Evolutionary conservation across 441 rosid genomes (phyloP), one percentile per base, ranked within the genome.

Genomic region (Bocquillonia castaneifolia): DNA sequence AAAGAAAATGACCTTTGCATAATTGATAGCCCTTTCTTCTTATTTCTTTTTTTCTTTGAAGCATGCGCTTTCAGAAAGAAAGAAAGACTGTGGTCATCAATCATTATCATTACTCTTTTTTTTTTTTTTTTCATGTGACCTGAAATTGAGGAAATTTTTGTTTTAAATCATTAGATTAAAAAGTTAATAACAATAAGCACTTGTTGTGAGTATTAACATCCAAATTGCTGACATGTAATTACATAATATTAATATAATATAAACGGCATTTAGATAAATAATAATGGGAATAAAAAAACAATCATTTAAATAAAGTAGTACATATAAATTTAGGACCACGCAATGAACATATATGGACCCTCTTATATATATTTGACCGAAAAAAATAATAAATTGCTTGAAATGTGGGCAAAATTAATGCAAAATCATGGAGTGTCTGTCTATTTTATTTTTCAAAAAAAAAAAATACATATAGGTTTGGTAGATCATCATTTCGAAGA

Each of bases 31-130:
- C 34, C 39, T 47, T 29, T 10, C 37, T 22, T 53, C 57, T n/a
- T n/a, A 22, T 70, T 42, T 32, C 45, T 67, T 25, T 60, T 51
- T 70, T 73, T 63, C 71, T 53, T 36, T 68, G 75, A 63, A 62
- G 83, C 88, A 84, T 76, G 88, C 86, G 84, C 71, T 66, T 76
- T 77, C 77, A 58, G 65, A 69, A 59, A 36, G 28, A 47, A 68
- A 70, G 57, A 66, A 70, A 60, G 36, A 50, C 64, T 72, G 52
- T n/a, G 20, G 70, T 64, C 28, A 23, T 77, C 44, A 2, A 2
- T 40, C 14, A 40, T 40, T 34, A 3, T 34, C 37, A 3, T 34
- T 34, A 3, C 7, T 34, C 7, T 7, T 34, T 34, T 34, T 7
- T 34, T 34, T 34, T 7, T 69, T 12, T 50, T 18, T 48, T 15